These are phyloP conservation scores for Solanum paucissectum DNA, from an alignment of 257 asterid genomes.

Conservation along the genomic window DNA sequence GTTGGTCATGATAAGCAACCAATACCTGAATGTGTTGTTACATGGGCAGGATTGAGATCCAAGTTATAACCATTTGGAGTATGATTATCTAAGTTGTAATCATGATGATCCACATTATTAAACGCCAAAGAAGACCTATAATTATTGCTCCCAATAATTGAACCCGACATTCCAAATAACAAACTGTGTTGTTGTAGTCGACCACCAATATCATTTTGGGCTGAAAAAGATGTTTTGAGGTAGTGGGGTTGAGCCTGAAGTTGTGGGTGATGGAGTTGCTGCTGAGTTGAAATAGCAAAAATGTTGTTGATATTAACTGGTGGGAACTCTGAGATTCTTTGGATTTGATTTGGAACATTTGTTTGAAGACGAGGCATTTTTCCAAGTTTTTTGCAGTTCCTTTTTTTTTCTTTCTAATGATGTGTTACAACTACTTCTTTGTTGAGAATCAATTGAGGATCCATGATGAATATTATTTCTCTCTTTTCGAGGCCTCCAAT, in stretches of 20 bases:
- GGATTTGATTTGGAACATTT: neutral
- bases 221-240: neutral
- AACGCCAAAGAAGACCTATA: no score
- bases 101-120: no score
- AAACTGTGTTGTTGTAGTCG: neutral
- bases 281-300: neutral
- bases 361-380: neutral
- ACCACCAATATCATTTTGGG: neutral
- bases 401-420: neutral
- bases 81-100: no score
- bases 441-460: neutral
- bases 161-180: neutral
- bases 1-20: no score
- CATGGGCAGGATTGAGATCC: no score
- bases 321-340: neutral
- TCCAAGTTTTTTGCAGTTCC: neutral
- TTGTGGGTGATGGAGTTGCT: neutral
- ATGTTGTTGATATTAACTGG: neutral
- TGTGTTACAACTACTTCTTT: neutral
- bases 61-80: no score
- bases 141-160: no score
- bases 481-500: conserved; percentile 6
- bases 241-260: neutral
- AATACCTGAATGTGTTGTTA: no score
- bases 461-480: neutral